Evolutionary conservation across 2,329 filamentous ascomycete genomes (phyloP).

Genomic region (Fusarium domesticum): DNA sequence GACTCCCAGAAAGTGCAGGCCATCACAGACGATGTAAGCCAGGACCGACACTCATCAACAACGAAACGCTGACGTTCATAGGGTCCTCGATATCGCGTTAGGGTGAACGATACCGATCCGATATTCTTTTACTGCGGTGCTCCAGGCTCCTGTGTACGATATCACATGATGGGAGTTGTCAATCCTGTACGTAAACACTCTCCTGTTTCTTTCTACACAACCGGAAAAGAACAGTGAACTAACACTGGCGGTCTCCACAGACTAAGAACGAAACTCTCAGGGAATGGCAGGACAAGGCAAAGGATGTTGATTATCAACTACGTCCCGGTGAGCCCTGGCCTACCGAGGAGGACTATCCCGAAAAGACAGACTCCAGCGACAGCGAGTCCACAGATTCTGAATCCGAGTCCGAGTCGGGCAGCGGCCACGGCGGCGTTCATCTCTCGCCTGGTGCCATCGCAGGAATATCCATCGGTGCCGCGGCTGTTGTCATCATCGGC

Average conservation of each 20-base stretch:
- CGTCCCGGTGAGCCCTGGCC: conserved; percentile 56
- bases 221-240: conserved; percentile 5
- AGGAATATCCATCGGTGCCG: conserved; percentile 54
- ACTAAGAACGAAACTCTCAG: conserved; percentile 44
- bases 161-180: conserved; percentile 73
- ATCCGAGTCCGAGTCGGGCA: neutral
- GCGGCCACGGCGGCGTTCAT: neutral
- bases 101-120: conserved; percentile 60
- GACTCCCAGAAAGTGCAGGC: conserved; percentile 47
- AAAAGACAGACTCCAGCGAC: conserved; percentile 5
- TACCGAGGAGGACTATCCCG: conserved; percentile 39
- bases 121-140: conserved; percentile 71
- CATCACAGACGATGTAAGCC: conserved; percentile 44
- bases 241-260: conserved; percentile 34
- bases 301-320: conserved; percentile 50
- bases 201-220: neutral
- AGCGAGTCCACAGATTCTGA: neutral
- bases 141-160: conserved; percentile 58
- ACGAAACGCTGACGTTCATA: conserved; percentile 17
- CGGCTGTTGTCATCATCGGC: conserved; percentile 43
- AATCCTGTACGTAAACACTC: conserved; percentile 55
- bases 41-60: neutral
- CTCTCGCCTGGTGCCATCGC: conserved; percentile 51
- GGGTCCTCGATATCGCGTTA: conserved; percentile 42
- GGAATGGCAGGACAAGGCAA: conserved; percentile 45